Conservation (phyloP, 1,139 yeast species). For the Saccharomyces hybrid region DNA sequence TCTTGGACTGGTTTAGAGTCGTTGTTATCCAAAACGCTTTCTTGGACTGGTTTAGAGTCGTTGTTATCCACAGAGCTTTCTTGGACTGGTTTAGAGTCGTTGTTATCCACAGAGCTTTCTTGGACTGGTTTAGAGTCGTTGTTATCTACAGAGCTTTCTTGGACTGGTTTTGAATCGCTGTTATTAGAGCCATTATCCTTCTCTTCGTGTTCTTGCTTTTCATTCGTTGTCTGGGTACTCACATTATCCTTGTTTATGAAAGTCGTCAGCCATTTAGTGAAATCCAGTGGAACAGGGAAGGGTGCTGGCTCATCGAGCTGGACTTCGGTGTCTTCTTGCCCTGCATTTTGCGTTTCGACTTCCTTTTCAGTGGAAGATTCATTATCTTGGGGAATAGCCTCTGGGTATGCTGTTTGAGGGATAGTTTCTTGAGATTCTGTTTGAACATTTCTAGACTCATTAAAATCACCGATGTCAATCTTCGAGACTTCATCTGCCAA, state of each 20-base stretch:
- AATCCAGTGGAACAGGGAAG: slow-evolving; percentile 11
- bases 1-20: too few species aligned
- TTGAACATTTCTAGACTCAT: neutral
- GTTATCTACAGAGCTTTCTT: too few species aligned
- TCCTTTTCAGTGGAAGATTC: neutral
- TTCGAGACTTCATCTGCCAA: neutral
- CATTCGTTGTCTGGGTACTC: neutral
- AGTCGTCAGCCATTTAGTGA: slow-evolving; percentile 18
- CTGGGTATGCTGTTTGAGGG: neutral
- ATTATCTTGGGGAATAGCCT: neutral
- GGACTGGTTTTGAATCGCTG: too few species aligned
- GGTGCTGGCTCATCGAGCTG: slow-evolving; percentile 7
- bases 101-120: too few species aligned
- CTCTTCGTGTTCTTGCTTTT: neutral
- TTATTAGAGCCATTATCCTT: neutral
- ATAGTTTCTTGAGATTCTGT: neutral
- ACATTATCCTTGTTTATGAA: slow-evolving; percentile 12
- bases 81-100: too few species aligned
- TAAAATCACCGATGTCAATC: neutral
- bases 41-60: too few species aligned
- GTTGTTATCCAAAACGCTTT: too few species aligned
- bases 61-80: too few species aligned
- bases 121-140: too few species aligned
- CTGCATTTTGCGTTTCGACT: neutral
- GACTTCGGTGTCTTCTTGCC: slow-evolving; percentile 4